Evolutionary conservation across 768 basidiomycete species (phyloP), one percentile per base, ranked within the genome.

Genomic region (Boletus reticulatus): DNA sequence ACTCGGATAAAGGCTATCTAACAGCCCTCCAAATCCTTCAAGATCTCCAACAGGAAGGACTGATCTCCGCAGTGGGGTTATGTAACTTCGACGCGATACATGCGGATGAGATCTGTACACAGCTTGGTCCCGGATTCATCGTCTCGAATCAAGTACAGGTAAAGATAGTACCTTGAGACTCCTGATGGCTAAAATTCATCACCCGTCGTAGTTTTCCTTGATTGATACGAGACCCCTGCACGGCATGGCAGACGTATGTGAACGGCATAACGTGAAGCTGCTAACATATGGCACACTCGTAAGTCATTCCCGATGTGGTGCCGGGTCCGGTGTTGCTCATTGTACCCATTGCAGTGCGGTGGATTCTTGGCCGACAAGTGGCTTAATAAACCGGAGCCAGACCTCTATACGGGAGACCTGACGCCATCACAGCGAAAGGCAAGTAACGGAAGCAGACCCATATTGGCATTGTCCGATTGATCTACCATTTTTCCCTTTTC

Each of bases 91-190:
- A 93, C 70, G 72, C 89, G 1, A 78, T 80, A 43, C 78, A 81
- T 46, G 88, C 84, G 38, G 87, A 90, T 66, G 89, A 92, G 69
- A 89, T 92, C 50, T 93, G 92, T 71, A 82, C 85, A 16, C 78
- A 82, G 45, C 72, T 91, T 22, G 89, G 88, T 6, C 81, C 83
- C 1, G 87, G 84, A 4, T 78, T 78, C 31, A 82, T 93, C 45
- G 87, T 89, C 36, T 87, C 89, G 11, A 92, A 93, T 69, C 91
- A 93, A 72, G 84, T 93, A 9, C 90, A 88, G 79, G 90, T 90
- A 67, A 43, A 71, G 58, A 41, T 50, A 29, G 29, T 19, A 10
- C 27, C 44, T 24, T 43, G 24, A 24, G 31, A 29, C 10, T 2
- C 20, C 12, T 57, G 48, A n/a, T 24, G 22, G 32, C 20, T 16